Conservation (phyloP, 441 rosid genomes). For the Populus trichocarpa region DNA sequence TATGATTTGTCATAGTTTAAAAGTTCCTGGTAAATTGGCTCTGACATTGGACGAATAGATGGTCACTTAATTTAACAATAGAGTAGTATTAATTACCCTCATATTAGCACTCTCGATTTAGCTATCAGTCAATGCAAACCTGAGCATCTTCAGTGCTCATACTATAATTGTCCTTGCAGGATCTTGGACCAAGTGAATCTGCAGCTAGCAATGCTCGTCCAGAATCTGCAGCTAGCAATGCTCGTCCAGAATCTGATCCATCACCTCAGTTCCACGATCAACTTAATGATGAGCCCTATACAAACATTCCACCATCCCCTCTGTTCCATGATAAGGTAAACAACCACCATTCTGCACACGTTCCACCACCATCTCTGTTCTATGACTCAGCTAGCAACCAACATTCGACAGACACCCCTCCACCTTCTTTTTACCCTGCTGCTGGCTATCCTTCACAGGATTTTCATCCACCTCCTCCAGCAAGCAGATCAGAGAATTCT, state of each 20-base stretch:
- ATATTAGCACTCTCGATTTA: neutral
- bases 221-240: constrained; percentile 40
- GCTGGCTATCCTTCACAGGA: constrained; percentile 52
- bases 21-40: neutral
- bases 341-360: constrained; percentile 28
- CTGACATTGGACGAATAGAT: neutral
- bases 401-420: constrained; percentile 36
- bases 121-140: neutral
- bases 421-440: constrained; percentile 44
- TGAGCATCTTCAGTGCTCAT: constrained; percentile 3
- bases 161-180: constrained; percentile 42
- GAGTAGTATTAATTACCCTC: neutral
- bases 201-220: constrained; percentile 37
- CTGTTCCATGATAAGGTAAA: constrained; percentile 32
- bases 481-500: constrained; percentile 48
- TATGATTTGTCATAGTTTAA: neutral
- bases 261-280: constrained; percentile 37
- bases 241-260: constrained; percentile 44
- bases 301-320: constrained; percentile 24
- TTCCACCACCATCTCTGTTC: constrained; percentile 36
- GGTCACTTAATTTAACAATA: neutral
- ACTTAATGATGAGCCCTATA: constrained; percentile 27
- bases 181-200: constrained; percentile 43
- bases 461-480: constrained; percentile 50
- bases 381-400: constrained; percentile 41